Conservation (phyloP, 345 rosid species). For the Lumnitzera littorea region DNA sequence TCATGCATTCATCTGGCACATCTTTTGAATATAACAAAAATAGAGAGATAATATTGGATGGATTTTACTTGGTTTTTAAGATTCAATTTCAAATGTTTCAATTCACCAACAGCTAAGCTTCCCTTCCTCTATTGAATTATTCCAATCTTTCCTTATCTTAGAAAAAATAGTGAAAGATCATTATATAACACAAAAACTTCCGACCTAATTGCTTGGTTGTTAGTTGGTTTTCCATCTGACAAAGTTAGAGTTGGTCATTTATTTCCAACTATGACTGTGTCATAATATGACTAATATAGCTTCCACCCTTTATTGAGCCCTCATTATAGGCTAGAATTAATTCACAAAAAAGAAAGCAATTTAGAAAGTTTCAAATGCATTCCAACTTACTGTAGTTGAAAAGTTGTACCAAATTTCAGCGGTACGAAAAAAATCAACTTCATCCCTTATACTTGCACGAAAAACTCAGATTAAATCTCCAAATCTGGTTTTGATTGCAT, state of each 20-base stretch:
- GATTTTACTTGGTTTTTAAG: slow-evolving; percentile 14
- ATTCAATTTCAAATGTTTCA: slow-evolving; percentile 9
- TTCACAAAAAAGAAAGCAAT: not conserved
- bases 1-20: no score
- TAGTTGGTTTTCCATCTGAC: slow-evolving; percentile 11
- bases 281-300: slow-evolving; percentile 14
- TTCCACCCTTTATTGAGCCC: slow-evolving; percentile 6
- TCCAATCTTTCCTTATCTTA: slow-evolving; percentile 21
- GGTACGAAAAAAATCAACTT: no score
- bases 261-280: slow-evolving; percentile 19
- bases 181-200: slow-evolving; percentile 6
- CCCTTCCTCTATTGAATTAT: not conserved
- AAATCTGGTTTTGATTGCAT: no score
- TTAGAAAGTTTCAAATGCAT: no score
- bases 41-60: not conserved
- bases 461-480: no score
- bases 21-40: not conserved
- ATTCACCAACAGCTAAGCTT: slow-evolving; percentile 8
- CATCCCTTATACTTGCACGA: no score
- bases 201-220: slow-evolving; percentile 29
- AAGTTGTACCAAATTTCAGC: no score
- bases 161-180: slow-evolving; percentile 18
- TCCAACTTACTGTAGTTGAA: no score
- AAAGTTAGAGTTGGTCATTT: slow-evolving; percentile 11
- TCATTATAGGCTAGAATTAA: slow-evolving; percentile 9